Percentiles rank a stretch among this genome's conserved stretches.
Evolutionary conservation across 768 basidiomycete species (phyloP).

Genomic region (Suillus decipiens): DNA sequence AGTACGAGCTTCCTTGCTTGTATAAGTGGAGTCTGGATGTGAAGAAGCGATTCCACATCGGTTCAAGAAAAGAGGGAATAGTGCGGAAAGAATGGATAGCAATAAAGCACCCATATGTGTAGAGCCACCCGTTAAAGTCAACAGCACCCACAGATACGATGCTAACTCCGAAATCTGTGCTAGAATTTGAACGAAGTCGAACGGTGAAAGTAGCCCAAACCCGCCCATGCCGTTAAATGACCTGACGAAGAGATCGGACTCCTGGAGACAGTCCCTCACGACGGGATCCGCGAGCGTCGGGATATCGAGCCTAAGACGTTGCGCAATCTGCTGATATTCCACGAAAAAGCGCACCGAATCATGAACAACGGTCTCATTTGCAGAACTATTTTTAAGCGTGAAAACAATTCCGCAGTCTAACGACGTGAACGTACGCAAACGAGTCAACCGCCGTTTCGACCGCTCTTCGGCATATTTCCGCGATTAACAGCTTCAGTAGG

Average conservation of each 20-base stretch:
- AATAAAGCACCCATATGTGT: slow-evolving; percentile 58
- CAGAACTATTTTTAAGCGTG: slow-evolving; percentile 43
- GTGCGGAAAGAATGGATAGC: slow-evolving; percentile 60
- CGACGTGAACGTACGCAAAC: slow-evolving; percentile 60
- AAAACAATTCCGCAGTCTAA: slow-evolving; percentile 11
- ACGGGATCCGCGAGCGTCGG: slow-evolving; percentile 76
- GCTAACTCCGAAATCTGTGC: slow-evolving; percentile 69
- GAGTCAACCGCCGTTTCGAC: slow-evolving; percentile 68
- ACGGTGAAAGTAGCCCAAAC: slow-evolving; percentile 78
- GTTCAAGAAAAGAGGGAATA: slow-evolving; percentile 60
- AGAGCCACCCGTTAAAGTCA: slow-evolving; percentile 57
- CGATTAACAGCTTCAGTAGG: slow-evolving; percentile 55
- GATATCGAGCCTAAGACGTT: slow-evolving; percentile 74
- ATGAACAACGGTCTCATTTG: slow-evolving; percentile 74
- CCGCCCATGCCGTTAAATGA: slow-evolving; percentile 75
- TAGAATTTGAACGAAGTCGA: slow-evolving; percentile 76
- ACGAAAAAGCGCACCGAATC: slow-evolving; percentile 73
- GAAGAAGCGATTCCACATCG: slow-evolving; percentile 46
- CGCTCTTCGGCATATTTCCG: slow-evolving; percentile 65
- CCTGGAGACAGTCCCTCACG: slow-evolving; percentile 78
- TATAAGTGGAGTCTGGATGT: slow-evolving; percentile 47
- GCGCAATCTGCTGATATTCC: slow-evolving; percentile 78
- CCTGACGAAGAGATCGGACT: slow-evolving; percentile 82
- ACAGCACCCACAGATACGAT: slow-evolving; percentile 70
- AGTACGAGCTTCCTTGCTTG: slow-evolving; percentile 58